phyloP scores from a whole-genome alignment of 1,284 basidiomycete genomes.

The Apiotrichum montevideense region DNA sequence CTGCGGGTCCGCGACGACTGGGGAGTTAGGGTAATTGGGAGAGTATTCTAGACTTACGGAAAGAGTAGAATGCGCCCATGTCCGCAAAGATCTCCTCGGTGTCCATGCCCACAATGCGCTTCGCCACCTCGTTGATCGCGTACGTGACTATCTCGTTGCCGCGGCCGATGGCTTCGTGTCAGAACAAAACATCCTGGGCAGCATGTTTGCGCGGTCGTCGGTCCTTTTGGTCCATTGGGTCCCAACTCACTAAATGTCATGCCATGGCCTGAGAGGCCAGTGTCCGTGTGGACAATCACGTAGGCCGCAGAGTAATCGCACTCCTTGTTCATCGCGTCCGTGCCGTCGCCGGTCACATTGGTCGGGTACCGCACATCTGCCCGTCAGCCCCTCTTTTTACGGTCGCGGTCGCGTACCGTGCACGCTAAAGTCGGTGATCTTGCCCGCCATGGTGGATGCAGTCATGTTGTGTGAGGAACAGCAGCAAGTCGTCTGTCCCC shows the following conservation, averaged over 20 bases:
- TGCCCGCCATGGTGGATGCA: slow-evolving; percentile 24
- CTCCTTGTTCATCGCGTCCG: slow-evolving; percentile 87
- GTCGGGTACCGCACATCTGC: slow-evolving; percentile 77
- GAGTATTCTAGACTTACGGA: slow-evolving; percentile 28
- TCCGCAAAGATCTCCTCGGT: slow-evolving; percentile 73
- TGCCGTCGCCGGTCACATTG: slow-evolving; percentile 71
- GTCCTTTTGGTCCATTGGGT: background rate
- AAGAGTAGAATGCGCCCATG: slow-evolving; percentile 62
- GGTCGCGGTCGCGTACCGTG: slow-evolving; percentile 34
- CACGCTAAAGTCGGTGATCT: slow-evolving; percentile 43
- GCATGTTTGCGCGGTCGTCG: too few species aligned
- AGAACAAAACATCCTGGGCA: background rate
- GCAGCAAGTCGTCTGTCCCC: too few species aligned
- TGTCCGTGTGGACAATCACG: slow-evolving; percentile 60
- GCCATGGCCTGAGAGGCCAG: slow-evolving; percentile 70
- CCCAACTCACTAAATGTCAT: slow-evolving; percentile 72
- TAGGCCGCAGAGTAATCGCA: slow-evolving; percentile 95
- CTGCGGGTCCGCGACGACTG: slow-evolving; percentile 75
- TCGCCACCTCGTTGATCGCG: slow-evolving; percentile 71
- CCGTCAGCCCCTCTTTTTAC: background rate
- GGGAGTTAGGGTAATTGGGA: too few species aligned
- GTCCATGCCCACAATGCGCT: slow-evolving; percentile 75
- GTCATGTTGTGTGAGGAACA: background rate
- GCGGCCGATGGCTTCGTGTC: slow-evolving; percentile 63
- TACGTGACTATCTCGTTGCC: slow-evolving; percentile 89